A percentile compares a stretch with the other conserved stretches of the same genome.
phyloP scores from a whole-genome alignment of 257 asterid species.

The Verbascum thapsus region DNA sequence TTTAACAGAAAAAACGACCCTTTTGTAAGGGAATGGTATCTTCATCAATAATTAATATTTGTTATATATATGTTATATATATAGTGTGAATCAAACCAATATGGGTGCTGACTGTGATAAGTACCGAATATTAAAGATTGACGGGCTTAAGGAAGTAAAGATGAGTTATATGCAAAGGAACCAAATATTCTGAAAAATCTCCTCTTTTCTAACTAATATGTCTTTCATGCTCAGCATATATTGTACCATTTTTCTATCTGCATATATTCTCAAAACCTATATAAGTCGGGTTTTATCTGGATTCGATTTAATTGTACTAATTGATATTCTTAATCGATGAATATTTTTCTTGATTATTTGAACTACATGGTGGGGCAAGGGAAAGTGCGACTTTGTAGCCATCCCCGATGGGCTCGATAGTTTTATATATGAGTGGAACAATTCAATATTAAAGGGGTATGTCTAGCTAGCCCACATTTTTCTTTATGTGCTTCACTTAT shows the following conservation, averaged over 20 bases:
- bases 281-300: too few relatives aligned
- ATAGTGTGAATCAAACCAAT: background rate
- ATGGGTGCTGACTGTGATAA: constrained; percentile 1
- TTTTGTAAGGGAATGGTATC: background rate
- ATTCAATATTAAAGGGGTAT: too few relatives aligned
- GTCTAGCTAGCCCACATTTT: too few relatives aligned
- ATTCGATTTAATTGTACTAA: too few relatives aligned
- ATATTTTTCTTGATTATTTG: background rate
- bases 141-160: background rate
- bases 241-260: background rate
- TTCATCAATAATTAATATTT: too few relatives aligned
- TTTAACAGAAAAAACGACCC: background rate
- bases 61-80: too few relatives aligned
- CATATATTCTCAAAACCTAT: constrained; percentile 13
- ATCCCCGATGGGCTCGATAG: background rate
- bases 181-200: too few relatives aligned
- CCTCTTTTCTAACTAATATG: too few relatives aligned
- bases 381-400: background rate
- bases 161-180: background rate
- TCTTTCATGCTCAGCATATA: background rate
- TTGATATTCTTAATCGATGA: background rate
- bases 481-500: too few relatives aligned
- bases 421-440: background rate
- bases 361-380: background rate
- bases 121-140: background rate